Evolutionary conservation across 2,329 filamentous ascomycete genomes (phyloP).

Genomic region (Ophiosphaerella narmari): DNA sequence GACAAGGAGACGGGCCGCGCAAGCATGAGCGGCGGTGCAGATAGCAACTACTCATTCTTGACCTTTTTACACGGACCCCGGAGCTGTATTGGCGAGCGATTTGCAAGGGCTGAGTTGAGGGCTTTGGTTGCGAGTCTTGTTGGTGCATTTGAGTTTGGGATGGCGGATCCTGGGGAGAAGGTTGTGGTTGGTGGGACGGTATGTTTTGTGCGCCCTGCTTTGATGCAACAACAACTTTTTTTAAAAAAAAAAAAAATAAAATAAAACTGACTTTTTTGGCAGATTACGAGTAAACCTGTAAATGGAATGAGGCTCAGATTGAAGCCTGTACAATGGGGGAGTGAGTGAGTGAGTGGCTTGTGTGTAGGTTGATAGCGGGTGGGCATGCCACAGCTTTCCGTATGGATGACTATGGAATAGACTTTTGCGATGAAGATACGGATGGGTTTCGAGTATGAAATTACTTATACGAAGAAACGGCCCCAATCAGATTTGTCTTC

Average conservation of each 20-base stretch:
- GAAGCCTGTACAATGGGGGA: slow-evolving; percentile 26
- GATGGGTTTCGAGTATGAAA: no score
- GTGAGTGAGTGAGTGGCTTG: slow-evolving; percentile 21
- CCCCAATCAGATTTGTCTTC: no score
- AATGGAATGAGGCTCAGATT: slow-evolving; percentile 45
- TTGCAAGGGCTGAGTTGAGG: slow-evolving; percentile 45
- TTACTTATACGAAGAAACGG: no score
- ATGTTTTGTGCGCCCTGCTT: no score
- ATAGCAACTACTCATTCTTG: slow-evolving; percentile 48
- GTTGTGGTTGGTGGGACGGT: slow-evolving; percentile 37
- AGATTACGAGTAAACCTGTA: slow-evolving; percentile 45
- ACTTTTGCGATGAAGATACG: no score
- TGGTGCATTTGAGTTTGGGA: slow-evolving; percentile 39
- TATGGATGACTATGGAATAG: no score
- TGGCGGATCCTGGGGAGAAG: slow-evolving; percentile 38
- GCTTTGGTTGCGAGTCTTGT: slow-evolving; percentile 43
- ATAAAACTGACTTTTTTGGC: no score
- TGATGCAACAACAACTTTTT: no score
- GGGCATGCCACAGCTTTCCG: no score
- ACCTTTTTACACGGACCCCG: slow-evolving; percentile 52
- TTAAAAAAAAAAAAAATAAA: no score
- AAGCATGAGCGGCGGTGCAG: slow-evolving; percentile 47
- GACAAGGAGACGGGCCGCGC: slow-evolving; percentile 42
- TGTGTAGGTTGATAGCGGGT: no score
- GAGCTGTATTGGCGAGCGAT: slow-evolving; percentile 47